Conservation (phyloP, 2,329 filamentous ascomycete species). For the Cryoendolithus antarcticus region DNA sequence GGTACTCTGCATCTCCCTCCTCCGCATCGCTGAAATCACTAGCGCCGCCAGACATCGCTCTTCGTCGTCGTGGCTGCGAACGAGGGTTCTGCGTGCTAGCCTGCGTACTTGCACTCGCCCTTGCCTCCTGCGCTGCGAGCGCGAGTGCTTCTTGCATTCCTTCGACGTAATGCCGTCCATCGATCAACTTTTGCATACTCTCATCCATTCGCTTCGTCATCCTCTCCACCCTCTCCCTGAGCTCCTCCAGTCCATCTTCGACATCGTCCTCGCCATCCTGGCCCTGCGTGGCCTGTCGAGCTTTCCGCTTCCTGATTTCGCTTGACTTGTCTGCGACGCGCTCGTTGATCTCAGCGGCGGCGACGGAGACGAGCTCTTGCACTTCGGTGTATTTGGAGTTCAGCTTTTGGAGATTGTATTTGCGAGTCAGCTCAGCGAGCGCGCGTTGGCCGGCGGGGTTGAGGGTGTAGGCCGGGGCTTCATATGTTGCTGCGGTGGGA, state of each 20-base stretch:
- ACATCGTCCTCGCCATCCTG: constrained; percentile 7
- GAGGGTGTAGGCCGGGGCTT: constrained; percentile 41
- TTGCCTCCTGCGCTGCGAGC: constrained; percentile 28
- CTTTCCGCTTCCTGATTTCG: constrained; percentile 18
- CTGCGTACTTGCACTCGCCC: constrained; percentile 24
- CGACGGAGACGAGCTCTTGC: constrained; percentile 33
- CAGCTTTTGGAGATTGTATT: constrained; percentile 32
- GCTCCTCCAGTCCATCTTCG: constrained; percentile 28
- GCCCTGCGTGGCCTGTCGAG: constrained; percentile 5
- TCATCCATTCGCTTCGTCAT: constrained; percentile 46
- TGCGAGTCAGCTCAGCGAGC: constrained; percentile 33
- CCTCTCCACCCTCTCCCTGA: constrained; percentile 33
- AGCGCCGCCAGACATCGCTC: constrained; percentile 3
- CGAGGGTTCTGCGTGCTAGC: constrained; percentile 21
- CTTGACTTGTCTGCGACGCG: constrained; percentile 29
- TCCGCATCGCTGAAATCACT: constrained; percentile 9
- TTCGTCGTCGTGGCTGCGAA: constrained; percentile 18
- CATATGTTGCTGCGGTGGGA: constrained; percentile 27
- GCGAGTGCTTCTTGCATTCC: constrained; percentile 32
- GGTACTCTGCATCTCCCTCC: constrained; percentile 18
- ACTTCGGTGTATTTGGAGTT: constrained; percentile 38
- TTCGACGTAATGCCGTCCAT: constrained; percentile 38
- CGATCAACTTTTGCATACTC: constrained; percentile 45
- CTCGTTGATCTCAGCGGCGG: constrained; percentile 44
- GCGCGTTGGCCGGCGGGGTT: constrained; percentile 33